These are phyloP conservation scores for Nannochloris sp. DNA, from an alignment of 139 green algal genomes.

Conservation along the genomic window DNA sequence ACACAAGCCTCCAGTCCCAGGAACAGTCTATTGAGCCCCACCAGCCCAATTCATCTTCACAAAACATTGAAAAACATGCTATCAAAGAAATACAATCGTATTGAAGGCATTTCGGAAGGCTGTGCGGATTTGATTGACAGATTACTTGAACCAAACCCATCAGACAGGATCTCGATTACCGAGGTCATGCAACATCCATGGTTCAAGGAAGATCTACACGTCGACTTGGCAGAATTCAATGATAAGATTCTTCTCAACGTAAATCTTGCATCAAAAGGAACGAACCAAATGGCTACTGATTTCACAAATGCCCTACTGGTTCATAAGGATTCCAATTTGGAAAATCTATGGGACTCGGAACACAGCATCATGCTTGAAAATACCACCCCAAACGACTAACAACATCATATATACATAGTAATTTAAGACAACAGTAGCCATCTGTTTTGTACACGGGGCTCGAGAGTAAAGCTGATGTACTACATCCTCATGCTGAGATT, in stretches of 20 bases:
- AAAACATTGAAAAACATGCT: constrained; percentile 22
- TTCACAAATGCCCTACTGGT: no score
- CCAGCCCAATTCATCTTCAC: constrained; percentile 15
- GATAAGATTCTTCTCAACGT: neutral
- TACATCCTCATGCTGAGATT: no score
- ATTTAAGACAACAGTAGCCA: no score
- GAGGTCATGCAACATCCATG: neutral
- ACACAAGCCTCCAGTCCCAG: constrained; percentile 53
- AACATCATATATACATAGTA: no score
- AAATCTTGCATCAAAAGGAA: neutral
- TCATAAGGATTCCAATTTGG: no score
- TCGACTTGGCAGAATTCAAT: neutral
- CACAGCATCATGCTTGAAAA: no score
- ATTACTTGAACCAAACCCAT: neutral
- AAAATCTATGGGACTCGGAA: no score
- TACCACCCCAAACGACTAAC: no score
- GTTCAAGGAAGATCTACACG: neutral
- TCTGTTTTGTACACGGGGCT: no score
- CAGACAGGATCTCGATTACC: neutral
- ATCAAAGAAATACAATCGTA: neutral
- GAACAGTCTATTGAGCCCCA: constrained; percentile 10
- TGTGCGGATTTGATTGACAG: constrained; percentile 1
- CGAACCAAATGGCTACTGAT: neutral
- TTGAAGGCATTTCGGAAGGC: constrained; percentile 1
- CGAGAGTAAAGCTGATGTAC: no score